These are phyloP conservation scores for Crithidia sp. DNA, from an alignment of 208 protist genomes.

Conservation along the genomic window DNA sequence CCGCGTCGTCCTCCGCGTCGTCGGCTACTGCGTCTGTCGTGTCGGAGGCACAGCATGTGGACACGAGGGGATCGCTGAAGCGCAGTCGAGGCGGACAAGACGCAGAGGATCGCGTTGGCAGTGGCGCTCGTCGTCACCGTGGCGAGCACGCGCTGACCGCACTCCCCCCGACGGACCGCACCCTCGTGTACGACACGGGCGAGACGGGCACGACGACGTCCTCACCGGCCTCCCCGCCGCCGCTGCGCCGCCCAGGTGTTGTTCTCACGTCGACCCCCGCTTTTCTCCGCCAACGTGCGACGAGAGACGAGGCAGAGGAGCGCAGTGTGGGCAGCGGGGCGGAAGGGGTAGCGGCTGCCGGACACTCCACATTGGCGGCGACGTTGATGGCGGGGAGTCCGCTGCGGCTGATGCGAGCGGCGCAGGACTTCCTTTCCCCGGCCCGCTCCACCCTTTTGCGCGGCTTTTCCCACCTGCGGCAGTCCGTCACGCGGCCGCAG, in stretches of 20 bases:
- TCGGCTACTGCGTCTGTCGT: background rate
- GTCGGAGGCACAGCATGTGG: too few species aligned
- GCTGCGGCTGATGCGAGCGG: slow-evolving; percentile 22
- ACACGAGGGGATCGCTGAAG: background rate
- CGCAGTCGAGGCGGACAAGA: slow-evolving; percentile 1
- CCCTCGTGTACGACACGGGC: slow-evolving; percentile 16
- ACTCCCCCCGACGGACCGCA: slow-evolving; percentile 13
- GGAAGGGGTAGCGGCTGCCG: background rate
- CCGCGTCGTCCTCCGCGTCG: background rate
- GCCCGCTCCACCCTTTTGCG: slow-evolving; percentile 31
- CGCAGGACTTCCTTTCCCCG: slow-evolving; percentile 23
- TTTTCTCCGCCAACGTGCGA: slow-evolving; percentile 21
- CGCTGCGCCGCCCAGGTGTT: slow-evolving; percentile 22
- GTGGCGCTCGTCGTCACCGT: background rate
- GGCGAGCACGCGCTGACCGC: background rate
- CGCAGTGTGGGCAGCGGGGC: background rate
- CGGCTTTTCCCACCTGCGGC: slow-evolving; percentile 57
- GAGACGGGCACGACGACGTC: background rate
- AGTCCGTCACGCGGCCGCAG: slow-evolving; percentile 31
- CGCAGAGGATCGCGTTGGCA: background rate
- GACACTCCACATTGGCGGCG: background rate
- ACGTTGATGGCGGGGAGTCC: background rate
- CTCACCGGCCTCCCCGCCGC: slow-evolving; percentile 10
- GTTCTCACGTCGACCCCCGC: slow-evolving; percentile 47
- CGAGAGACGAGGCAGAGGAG: slow-evolving; percentile 11